Evolutionary conservation across 2,329 filamentous ascomycete genomes (phyloP).

Genomic region (Phialocephala subalpina): DNA sequence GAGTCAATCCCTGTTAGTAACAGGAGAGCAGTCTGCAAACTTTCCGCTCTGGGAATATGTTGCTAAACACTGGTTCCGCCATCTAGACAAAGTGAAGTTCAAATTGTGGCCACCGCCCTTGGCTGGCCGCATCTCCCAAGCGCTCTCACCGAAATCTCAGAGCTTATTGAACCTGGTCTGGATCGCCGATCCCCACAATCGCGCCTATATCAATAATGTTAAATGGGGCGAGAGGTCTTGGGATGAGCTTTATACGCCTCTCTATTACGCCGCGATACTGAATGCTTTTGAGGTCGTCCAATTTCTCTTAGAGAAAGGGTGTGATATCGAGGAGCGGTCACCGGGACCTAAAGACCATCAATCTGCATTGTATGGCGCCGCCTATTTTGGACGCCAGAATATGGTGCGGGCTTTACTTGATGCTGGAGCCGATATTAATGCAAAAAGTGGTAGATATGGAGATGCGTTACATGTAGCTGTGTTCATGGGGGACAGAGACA

Average conservation of each 20-base stretch:
- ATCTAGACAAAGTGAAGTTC: not conserved
- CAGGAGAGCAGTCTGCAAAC: no score
- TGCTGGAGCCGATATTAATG: slow-evolving; percentile 9
- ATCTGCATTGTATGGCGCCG: not conserved
- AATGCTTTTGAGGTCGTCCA: no score
- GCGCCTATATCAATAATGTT: no score
- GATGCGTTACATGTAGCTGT: slow-evolving; percentile 15
- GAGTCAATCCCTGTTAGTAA: not conserved
- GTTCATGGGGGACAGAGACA: no score
- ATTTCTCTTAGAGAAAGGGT: not conserved
- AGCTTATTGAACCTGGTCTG: not conserved
- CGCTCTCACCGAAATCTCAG: not conserved
- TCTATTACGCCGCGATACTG: no score
- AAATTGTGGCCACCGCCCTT: not conserved
- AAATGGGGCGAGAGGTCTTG: no score
- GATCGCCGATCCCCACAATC: not conserved
- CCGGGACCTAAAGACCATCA: no score
- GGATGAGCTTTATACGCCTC: no score
- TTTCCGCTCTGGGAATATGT: slow-evolving; percentile 14
- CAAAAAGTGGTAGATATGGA: not conserved
- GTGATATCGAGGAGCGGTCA: not conserved
- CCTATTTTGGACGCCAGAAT: not conserved
- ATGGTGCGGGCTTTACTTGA: slow-evolving; percentile 20
- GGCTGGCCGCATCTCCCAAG: not conserved
- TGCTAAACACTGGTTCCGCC: not conserved